Evolutionary conservation across 2,329 filamentous ascomycete species (phyloP).

Genomic region (Xylariaceae sp.): DNA sequence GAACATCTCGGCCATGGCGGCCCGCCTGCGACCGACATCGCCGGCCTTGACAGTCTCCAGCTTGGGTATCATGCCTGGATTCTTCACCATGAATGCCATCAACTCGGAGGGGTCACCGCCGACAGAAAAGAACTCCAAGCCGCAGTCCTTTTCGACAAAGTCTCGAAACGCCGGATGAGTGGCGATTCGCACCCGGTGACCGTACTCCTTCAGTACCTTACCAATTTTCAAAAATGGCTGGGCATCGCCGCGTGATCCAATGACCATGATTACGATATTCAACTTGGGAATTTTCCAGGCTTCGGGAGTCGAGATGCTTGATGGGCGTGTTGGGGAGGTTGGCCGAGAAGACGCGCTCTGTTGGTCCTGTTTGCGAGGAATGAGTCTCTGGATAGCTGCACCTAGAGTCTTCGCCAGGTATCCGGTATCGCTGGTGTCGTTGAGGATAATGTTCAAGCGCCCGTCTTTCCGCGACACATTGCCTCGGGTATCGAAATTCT

Average conservation of each 20-base stretch:
- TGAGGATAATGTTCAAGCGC: conserved; percentile 64
- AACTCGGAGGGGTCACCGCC: conserved; percentile 75
- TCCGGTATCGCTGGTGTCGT: conserved; percentile 63
- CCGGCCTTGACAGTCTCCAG: conserved; percentile 67
- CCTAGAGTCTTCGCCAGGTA: conserved; percentile 71
- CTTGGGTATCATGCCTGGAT: conserved; percentile 70
- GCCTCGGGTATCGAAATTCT: conserved; percentile 59
- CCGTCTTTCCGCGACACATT: conserved; percentile 64
- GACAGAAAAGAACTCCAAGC: conserved; percentile 74
- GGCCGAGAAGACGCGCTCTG: conserved; percentile 10
- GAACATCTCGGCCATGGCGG: conserved; percentile 76
- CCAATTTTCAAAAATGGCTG: conserved; percentile 75
- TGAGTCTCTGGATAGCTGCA: conserved; percentile 53
- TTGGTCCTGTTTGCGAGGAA: conserved; percentile 32
- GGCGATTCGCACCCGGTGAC: conserved; percentile 5
- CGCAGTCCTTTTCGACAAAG: conserved; percentile 66
- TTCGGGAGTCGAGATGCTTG: conserved; percentile 30
- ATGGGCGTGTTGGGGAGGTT: conserved; percentile 23
- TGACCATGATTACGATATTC: conserved; percentile 80
- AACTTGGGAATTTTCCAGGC: conserved; percentile 43
- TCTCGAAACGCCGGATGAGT: conserved; percentile 74
- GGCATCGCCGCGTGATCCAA: conserved; percentile 73
- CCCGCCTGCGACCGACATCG: conserved; percentile 62
- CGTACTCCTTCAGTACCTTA: conserved; percentile 50
- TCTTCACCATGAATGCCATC: conserved; percentile 88